phyloP scores from a whole-genome alignment of 2,329 filamentous ascomycete genomes.

The Catunica adiposa region DNA sequence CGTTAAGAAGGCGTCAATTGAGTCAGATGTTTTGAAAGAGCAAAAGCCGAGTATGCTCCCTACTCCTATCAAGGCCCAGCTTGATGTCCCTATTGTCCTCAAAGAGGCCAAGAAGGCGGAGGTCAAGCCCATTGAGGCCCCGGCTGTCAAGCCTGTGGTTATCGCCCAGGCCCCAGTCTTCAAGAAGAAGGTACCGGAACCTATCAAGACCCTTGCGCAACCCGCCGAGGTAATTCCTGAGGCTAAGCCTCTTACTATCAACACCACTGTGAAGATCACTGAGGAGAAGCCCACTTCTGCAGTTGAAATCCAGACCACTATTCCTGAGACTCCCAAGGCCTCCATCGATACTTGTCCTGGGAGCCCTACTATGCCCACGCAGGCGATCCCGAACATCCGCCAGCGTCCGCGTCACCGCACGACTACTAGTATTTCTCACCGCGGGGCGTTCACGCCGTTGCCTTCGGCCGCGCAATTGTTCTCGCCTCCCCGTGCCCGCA shows the following conservation, averaged over 20 bases:
- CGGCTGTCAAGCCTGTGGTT: neutral
- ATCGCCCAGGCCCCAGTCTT: neutral
- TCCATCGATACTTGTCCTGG: neutral
- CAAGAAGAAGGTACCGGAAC: neutral
- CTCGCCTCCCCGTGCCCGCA: slow-evolving; percentile 23
- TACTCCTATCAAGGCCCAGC: slow-evolving; percentile 5
- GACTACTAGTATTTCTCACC: slow-evolving; percentile 35
- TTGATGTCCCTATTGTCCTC: neutral
- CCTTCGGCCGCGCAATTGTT: slow-evolving; percentile 52
- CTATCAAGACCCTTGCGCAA: neutral
- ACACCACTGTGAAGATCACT: neutral
- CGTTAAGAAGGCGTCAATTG: slow-evolving; percentile 30
- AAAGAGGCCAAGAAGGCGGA: neutral
- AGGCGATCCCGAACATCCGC: slow-evolving; percentile 23
- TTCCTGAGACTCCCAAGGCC: neutral
- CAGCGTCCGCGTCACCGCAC: slow-evolving; percentile 31
- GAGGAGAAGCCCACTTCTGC: neutral
- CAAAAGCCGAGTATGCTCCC: slow-evolving; percentile 6
- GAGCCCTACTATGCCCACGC: slow-evolving; percentile 4
- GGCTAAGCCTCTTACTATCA: neutral
- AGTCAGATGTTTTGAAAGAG: neutral
- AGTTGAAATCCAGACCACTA: neutral
- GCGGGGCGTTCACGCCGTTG: slow-evolving; percentile 47
- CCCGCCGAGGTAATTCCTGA: neutral
- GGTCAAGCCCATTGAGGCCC: neutral